Percentiles rank a stretch among this genome's conserved stretches.
Evolutionary conservation across 108 stramenopile genomes (phyloP).

Genomic region (Cyclostephanos tholiformis): DNA sequence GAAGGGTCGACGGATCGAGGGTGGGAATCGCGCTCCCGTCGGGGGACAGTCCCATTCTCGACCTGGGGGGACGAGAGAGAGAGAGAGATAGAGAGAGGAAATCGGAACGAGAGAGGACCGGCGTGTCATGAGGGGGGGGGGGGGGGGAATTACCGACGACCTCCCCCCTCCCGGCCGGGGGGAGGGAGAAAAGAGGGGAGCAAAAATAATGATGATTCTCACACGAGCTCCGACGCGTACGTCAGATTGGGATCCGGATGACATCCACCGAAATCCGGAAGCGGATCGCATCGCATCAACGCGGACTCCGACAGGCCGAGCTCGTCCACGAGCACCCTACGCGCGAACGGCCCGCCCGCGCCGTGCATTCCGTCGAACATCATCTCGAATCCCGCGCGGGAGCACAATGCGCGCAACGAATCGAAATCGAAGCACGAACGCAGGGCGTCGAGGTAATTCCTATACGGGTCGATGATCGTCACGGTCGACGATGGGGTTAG

Average conservation of each 20-base stretch:
- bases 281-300: conserved; percentile 89
- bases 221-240: conserved; percentile 93
- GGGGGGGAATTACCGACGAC: no score
- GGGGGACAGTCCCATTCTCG: conserved; percentile 84
- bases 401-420: conserved; percentile 70
- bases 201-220: conserved; percentile 16
- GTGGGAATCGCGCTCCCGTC: conserved; percentile 77
- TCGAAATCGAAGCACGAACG: conserved; percentile 96
- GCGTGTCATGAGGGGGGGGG: no score
- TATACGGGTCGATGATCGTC: conserved; percentile 84
- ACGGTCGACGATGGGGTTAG: conserved; percentile 71
- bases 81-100: no score
- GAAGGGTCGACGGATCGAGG: conserved; percentile 45
- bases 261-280: conserved; percentile 94
- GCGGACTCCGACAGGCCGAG: conserved; percentile 85
- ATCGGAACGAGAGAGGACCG: no score
- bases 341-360: conserved; percentile 96
- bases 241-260: conserved; percentile 99
- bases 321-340: conserved; percentile 89
- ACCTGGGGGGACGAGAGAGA: neutral
- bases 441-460: conserved; percentile 84
- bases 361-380: conserved; percentile 99
- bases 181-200: no score
- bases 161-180: no score
- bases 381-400: conserved; percentile 81